Evolutionary conservation across 352 stramenopile genomes (phyloP).

Genomic region (Phytophthora foliorum): DNA sequence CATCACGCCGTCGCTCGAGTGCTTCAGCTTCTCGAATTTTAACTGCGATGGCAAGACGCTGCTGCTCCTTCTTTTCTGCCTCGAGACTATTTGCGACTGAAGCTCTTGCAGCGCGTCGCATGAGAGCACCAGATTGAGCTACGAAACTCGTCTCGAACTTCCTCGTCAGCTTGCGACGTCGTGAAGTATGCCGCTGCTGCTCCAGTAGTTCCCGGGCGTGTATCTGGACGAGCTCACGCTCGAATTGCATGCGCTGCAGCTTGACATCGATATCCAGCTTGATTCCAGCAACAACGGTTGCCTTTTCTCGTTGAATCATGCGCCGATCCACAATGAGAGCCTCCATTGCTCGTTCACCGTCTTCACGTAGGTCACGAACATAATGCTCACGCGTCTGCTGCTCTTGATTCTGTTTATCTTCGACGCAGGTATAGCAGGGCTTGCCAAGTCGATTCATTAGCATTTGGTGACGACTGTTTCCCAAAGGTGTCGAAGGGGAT

Average conservation of each 20-base stretch:
- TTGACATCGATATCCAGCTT: conserved; percentile 79
- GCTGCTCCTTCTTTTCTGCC: conserved; percentile 44
- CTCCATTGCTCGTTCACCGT: conserved; percentile 70
- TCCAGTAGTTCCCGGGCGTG: conserved; percentile 54
- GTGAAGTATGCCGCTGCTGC: conserved; percentile 53
- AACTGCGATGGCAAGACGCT: conserved; percentile 34
- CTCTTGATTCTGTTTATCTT: conserved; percentile 54
- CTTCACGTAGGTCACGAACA: conserved; percentile 72
- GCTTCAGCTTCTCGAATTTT: conserved; percentile 50
- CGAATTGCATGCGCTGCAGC: conserved; percentile 71
- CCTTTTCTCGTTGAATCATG: conserved; percentile 71
- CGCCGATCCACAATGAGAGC: conserved; percentile 74
- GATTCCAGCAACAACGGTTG: conserved; percentile 60
- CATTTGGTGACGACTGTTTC: conserved; percentile 66
- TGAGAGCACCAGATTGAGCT: conserved; percentile 69
- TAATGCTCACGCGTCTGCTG: conserved; percentile 49
- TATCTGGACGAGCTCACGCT: conserved; percentile 60
- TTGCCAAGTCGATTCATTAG: conserved; percentile 61
- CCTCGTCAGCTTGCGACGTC: conserved; percentile 52
- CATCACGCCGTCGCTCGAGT: conserved; percentile 53
- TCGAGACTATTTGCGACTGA: conserved; percentile 46
- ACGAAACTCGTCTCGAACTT: conserved; percentile 66
- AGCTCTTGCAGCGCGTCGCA: conserved; percentile 65
- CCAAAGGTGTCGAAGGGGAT: conserved; percentile 19
- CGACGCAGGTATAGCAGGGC: conserved; percentile 35